These are phyloP conservation scores for Seminavis robusta DNA, from an alignment of 108 stramenopile species.

Conservation along the genomic window DNA sequence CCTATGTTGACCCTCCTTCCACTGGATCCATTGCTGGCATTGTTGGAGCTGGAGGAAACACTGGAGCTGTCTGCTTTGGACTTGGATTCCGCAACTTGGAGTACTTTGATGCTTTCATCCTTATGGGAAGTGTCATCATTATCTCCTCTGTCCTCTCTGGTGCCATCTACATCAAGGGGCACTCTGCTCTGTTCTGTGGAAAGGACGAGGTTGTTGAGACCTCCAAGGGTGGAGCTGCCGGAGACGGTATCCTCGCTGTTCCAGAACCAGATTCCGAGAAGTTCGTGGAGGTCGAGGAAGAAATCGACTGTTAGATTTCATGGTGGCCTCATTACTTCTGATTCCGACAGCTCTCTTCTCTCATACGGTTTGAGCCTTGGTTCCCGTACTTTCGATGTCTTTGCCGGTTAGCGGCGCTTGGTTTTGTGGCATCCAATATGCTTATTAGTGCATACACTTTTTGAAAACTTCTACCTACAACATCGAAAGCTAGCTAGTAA, in stretches of 20 bases:
- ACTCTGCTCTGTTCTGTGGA: constrained; percentile 55
- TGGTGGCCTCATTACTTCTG: no score
- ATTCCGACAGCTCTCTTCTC: no score
- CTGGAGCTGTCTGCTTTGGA: constrained; percentile 58
- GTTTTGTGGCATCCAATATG: no score
- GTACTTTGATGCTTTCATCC: constrained; percentile 39
- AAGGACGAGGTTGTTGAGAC: no score
- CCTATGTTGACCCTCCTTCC: constrained; percentile 72
- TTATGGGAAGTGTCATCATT: constrained; percentile 49
- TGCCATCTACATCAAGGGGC: constrained; percentile 72
- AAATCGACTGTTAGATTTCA: no score
- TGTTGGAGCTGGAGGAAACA: constrained; percentile 78
- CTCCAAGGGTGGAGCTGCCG: no score
- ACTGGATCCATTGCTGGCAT: constrained; percentile 80
- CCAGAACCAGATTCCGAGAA: constrained; percentile 38
- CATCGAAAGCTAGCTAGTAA: no score
- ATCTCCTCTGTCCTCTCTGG: constrained; percentile 34
- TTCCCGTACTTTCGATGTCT: no score
- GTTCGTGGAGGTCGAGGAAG: constrained; percentile 19
- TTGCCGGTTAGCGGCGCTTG: no score
- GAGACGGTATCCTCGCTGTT: constrained; percentile 22
- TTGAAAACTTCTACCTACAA: no score
- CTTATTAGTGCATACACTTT: no score
- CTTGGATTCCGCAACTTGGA: constrained; percentile 43
- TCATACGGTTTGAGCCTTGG: no score